Conservation (phyloP, 2,329 filamentous ascomycete genomes). For the Fusarium euwallaceae region DNA sequence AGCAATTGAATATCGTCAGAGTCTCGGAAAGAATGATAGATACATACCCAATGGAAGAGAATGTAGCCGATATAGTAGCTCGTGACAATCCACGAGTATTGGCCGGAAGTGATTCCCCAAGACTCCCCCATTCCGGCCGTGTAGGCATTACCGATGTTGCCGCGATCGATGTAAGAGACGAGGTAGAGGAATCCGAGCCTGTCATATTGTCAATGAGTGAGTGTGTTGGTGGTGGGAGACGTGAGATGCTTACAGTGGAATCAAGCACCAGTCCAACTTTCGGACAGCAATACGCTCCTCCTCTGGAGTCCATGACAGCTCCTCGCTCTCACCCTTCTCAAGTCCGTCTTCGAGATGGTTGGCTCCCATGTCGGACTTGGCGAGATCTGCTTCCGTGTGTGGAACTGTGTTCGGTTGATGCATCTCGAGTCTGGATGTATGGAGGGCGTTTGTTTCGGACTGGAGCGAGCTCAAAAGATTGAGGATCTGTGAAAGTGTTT, state of each 20-base stretch:
- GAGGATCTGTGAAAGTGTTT: background rate
- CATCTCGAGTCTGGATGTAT: background rate
- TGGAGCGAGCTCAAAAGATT: background rate
- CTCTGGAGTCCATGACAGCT: background rate
- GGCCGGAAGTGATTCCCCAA: slow-evolving; percentile 12
- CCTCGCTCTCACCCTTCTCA: background rate
- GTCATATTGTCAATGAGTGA: background rate
- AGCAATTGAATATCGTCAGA: background rate
- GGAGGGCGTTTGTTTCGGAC: background rate
- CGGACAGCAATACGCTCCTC: background rate
- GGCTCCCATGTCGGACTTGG: background rate
- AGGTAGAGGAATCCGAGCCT: slow-evolving; percentile 16
- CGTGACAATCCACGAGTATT: background rate
- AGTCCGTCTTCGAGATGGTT: background rate
- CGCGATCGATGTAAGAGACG: slow-evolving; percentile 19
- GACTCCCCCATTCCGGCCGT: slow-evolving; percentile 12
- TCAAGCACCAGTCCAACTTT: background rate
- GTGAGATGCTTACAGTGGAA: background rate
- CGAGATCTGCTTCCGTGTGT: background rate
- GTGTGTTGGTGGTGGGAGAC: background rate
- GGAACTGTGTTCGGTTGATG: background rate
- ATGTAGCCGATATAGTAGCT: slow-evolving; percentile 1
- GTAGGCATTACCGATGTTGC: slow-evolving; percentile 21
- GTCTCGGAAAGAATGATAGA: background rate
- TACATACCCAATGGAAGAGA: background rate